phyloP scores from a whole-genome alignment of 1,139 yeast species.

The Zygoascus sp. region DNA sequence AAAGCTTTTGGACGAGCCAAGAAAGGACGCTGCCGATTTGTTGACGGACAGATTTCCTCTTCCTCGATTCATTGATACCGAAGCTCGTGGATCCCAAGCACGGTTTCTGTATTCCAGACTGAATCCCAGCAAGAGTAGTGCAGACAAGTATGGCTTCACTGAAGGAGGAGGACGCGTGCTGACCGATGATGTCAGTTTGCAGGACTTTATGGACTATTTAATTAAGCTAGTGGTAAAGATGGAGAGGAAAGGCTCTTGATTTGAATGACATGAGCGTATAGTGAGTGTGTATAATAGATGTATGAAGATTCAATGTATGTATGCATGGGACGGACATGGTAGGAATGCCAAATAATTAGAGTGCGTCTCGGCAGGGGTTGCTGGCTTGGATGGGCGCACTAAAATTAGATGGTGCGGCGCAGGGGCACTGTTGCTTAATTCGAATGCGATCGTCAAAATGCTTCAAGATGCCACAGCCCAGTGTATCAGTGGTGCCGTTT shows the following conservation, averaged over 20 bases:
- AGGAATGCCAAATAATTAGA: too few species aligned
- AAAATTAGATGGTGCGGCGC: background rate
- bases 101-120: constrained; percentile 69
- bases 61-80: constrained; percentile 69
- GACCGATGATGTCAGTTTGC: constrained; percentile 69
- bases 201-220: constrained; percentile 56
- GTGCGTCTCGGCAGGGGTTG: too few species aligned
- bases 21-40: constrained; percentile 62
- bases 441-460: background rate
- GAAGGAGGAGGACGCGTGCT: constrained; percentile 43
- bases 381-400: too few species aligned
- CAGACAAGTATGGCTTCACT: constrained; percentile 35
- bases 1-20: constrained; percentile 59
- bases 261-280: background rate
- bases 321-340: too few species aligned
- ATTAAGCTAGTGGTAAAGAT: constrained; percentile 33
- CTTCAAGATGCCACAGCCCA: too few species aligned
- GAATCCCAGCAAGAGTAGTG: constrained; percentile 56
- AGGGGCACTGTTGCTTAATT: background rate
- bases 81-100: constrained; percentile 76
- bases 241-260: constrained; percentile 9
- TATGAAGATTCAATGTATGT: too few species aligned
- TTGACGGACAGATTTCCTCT: constrained; percentile 66
- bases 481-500: too few species aligned
- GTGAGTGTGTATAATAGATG: background rate